phyloP scores from a whole-genome alignment of 495 filamentous ascomycete species.

The Talaromyces borbonicus region DNA sequence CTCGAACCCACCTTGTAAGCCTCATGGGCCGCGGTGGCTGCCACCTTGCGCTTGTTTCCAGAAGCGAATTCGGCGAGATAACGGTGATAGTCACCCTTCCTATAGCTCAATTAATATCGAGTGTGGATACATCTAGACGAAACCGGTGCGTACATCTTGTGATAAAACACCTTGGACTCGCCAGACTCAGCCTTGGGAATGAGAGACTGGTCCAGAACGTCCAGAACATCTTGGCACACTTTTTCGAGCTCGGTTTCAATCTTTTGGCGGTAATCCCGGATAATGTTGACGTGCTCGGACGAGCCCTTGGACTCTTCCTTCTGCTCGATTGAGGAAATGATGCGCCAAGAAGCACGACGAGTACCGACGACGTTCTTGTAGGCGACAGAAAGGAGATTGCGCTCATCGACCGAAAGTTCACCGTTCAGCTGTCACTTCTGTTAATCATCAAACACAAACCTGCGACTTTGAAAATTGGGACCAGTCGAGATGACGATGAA shows the following conservation, averaged over 20 bases:
- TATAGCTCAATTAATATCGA: constrained; percentile 28
- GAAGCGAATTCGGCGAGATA: constrained; percentile 98
- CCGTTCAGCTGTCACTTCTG: constrained; percentile 52
- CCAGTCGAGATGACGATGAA: not conserved
- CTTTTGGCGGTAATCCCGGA: constrained; percentile 97
- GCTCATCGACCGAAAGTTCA: constrained; percentile 89
- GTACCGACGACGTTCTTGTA: constrained; percentile 99
- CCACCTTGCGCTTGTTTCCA: constrained; percentile 96
- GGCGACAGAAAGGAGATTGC: constrained; percentile 96
- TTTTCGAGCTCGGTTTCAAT: constrained; percentile 97
- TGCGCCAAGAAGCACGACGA: constrained; percentile 97
- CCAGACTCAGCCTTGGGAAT: constrained; percentile 97
- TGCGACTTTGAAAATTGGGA: not conserved
- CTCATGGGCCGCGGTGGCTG: constrained; percentile 93
- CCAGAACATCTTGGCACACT: constrained; percentile 96
- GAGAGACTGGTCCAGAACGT: constrained; percentile 88
- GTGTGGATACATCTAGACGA: too few species aligned
- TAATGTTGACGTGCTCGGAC: constrained; percentile 91
- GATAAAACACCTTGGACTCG: constrained; percentile 99
- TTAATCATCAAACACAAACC: not conserved
- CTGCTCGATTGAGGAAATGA: constrained; percentile 99
- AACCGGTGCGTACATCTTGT: constrained; percentile 82
- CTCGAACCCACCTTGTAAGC: constrained; percentile 78
- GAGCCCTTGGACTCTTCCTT: constrained; percentile 99
- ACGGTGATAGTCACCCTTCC: constrained; percentile 99